Percentiles rank a stretch among this genome's conserved stretches.
Evolutionary conservation across 306 rosid genomes (phyloP).

Genomic region (Erythrophleum fordii): DNA sequence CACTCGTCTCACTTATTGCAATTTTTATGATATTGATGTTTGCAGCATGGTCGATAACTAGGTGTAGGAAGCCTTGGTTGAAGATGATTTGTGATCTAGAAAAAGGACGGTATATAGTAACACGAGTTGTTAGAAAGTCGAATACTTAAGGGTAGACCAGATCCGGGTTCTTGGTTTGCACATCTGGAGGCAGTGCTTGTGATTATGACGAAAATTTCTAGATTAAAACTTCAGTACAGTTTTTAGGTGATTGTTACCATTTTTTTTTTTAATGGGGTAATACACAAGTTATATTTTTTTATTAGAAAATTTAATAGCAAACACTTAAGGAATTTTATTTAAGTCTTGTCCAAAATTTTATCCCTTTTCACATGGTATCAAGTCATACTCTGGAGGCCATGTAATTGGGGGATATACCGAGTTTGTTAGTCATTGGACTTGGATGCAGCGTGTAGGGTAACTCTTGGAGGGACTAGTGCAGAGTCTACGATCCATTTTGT

Average conservation of each 20-base stretch:
- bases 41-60: constrained; percentile 80
- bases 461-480: constrained; percentile 42
- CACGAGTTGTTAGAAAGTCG: too few relatives aligned
- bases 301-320: too few relatives aligned
- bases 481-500: constrained; percentile 46
- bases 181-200: constrained; percentile 34
- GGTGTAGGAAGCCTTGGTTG: constrained; percentile 90
- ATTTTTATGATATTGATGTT: constrained; percentile 68
- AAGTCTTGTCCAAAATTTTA: background rate
- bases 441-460: constrained; percentile 46
- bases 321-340: too few relatives aligned
- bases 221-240: too few relatives aligned
- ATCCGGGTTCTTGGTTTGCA: too few relatives aligned
- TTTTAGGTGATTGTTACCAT: too few relatives aligned
- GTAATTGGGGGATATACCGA: constrained; percentile 32
- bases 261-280: too few relatives aligned
- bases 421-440: constrained; percentile 40
- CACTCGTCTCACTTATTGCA: constrained; percentile 59
- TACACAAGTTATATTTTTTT: too few relatives aligned
- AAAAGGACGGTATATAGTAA: too few relatives aligned
- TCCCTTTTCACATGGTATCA: constrained; percentile 35
- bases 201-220: constrained; percentile 20
- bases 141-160: too few relatives aligned
- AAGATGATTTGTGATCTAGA: constrained; percentile 90
- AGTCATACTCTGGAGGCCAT: constrained; percentile 29